Percentiles rank a stretch among this genome's conserved stretches.
Evolutionary conservation across 108 stramenopile species (phyloP).

Genomic region (Conticribra guillardii): DNA sequence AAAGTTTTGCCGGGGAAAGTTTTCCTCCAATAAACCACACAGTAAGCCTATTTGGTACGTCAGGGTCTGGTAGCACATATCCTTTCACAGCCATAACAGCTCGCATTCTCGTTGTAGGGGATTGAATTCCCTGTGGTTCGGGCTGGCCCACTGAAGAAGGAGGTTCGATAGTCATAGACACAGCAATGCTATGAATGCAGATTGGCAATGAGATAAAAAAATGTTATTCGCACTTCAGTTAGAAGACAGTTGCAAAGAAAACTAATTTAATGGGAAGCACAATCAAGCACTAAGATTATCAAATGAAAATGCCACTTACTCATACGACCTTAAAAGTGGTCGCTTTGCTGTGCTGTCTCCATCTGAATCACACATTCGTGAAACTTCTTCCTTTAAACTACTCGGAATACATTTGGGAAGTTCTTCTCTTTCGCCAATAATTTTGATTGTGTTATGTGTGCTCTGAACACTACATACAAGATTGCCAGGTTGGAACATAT

Average conservation of each 20-base stretch:
- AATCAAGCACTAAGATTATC: too few relatives aligned
- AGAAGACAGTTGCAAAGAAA: not conserved
- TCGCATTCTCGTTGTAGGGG: conserved; percentile 65
- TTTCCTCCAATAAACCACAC: conserved; percentile 82
- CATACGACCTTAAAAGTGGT: conserved; percentile 56
- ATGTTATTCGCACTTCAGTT: not conserved
- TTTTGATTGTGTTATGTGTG: conserved; percentile 65
- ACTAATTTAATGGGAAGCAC: too few relatives aligned
- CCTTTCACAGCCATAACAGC: conserved; percentile 74
- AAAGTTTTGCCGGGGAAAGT: conserved; percentile 48
- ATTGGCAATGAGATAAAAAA: not conserved
- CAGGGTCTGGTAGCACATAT: conserved; percentile 76
- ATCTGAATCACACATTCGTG: conserved; percentile 32
- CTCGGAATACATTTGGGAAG: conserved; percentile 56
- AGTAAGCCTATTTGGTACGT: conserved; percentile 60
- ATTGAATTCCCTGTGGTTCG: conserved; percentile 46
- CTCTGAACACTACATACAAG: conserved; percentile 77
- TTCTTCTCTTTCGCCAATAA: conserved; percentile 51
- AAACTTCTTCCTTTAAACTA: conserved; percentile 72
- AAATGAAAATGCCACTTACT: conserved; percentile 46
- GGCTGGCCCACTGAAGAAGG: conserved; percentile 56
- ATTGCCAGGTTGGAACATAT: conserved; percentile 81
- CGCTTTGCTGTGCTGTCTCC: conserved; percentile 40
- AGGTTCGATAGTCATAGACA: conserved; percentile 76
- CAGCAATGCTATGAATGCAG: conserved; percentile 51